phyloP scores from a whole-genome alignment of 306 rosid species.

The Fragaria nilgerrensis region DNA sequence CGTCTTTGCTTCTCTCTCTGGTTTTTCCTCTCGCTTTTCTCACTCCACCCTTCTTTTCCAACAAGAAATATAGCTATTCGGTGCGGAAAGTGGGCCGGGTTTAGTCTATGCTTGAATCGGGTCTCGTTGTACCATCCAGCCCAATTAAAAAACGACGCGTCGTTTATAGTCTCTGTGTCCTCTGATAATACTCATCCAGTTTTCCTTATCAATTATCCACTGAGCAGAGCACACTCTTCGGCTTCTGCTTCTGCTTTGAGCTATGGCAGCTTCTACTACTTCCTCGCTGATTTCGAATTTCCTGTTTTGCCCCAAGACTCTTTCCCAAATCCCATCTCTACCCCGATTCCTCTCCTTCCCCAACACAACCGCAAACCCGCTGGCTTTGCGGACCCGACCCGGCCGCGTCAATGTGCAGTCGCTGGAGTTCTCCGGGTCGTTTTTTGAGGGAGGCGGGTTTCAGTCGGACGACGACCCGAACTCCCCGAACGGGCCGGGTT shows the following conservation, averaged over 20 bases:
- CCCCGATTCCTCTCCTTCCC: slow-evolving; percentile 21
- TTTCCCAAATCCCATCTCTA: slow-evolving; percentile 23
- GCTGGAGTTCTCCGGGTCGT: slow-evolving; percentile 60
- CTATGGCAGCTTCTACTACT: slow-evolving; percentile 50
- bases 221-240: background rate
- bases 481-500: slow-evolving; percentile 39
- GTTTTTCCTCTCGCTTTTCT: background rate
- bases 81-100: background rate
- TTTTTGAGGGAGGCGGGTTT: slow-evolving; percentile 76
- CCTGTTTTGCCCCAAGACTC: slow-evolving; percentile 21
- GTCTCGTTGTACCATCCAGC: background rate
- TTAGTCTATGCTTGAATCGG: background rate
- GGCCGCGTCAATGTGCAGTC: slow-evolving; percentile 45
- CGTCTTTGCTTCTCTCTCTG: slow-evolving; percentile 11
- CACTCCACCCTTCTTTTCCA: slow-evolving; percentile 22
- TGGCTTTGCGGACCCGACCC: slow-evolving; percentile 8
- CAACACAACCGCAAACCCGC: slow-evolving; percentile 21
- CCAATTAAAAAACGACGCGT: background rate
- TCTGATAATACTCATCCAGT: background rate
- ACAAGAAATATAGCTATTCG: slow-evolving; percentile 16
- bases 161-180: background rate
- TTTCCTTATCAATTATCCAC: background rate
- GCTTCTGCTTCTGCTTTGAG: slow-evolving; percentile 15
- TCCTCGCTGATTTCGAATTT: slow-evolving; percentile 38
- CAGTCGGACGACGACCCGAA: slow-evolving; percentile 62